Conservation (phyloP, 225 moss, liverwort and hornwort genomes). For the Pseudoscleropodium purum region DNA sequence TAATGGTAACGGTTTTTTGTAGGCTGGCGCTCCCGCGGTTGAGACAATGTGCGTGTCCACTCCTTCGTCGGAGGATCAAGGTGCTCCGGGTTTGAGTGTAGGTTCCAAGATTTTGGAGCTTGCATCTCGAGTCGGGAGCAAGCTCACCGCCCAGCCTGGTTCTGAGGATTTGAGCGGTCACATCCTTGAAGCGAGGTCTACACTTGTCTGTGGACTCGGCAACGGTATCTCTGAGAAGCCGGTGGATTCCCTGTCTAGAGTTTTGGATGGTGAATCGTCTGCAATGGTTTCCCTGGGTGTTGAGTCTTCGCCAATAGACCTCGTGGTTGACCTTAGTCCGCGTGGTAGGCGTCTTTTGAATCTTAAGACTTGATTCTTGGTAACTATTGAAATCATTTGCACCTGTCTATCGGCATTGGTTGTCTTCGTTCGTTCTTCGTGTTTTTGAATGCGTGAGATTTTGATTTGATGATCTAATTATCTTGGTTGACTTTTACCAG, state of each 20-base stretch:
- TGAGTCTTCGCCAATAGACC: not conserved
- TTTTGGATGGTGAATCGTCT: constrained; percentile 1
- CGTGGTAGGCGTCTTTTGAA: not conserved
- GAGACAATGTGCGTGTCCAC: not conserved
- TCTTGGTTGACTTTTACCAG: not conserved
- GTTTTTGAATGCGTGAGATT: not conserved
- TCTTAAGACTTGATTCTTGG: not conserved
- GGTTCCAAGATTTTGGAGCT: not conserved
- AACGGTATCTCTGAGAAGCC: not conserved
- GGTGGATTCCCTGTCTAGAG: not conserved
- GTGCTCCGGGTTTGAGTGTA: not conserved
- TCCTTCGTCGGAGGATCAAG: not conserved
- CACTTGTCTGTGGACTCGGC: not conserved
- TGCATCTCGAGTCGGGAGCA: not conserved
- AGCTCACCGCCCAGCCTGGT: not conserved
- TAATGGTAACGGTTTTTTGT: not conserved
- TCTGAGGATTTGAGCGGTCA: not conserved
- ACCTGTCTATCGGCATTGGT: too few species aligned
- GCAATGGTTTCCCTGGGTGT: not conserved
- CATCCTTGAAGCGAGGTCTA: not conserved
- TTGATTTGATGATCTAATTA: not conserved
- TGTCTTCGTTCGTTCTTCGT: not conserved
- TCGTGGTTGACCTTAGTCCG: not conserved
- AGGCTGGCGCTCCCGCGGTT: not conserved
- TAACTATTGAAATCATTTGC: too few species aligned